Conservation (phyloP, 371 early-diverging fungal genomes). For the Syncephalastrum racemosum region DNA sequence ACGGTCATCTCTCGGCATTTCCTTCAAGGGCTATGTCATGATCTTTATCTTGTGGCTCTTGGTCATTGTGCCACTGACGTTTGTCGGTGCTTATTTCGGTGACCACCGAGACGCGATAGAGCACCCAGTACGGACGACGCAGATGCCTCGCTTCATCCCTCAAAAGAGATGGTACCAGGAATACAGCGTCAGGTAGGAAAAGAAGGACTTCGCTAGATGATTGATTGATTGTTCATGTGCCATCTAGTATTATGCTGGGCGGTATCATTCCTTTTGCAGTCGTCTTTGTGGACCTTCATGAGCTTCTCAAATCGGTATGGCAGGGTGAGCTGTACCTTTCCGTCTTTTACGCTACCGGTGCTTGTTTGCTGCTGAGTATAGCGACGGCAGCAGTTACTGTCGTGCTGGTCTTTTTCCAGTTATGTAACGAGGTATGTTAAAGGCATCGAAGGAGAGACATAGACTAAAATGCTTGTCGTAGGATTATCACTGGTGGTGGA, state of each 20-base stretch:
- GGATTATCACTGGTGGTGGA: conserved; percentile 57
- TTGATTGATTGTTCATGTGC: conserved; percentile 1
- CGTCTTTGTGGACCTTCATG: conserved; percentile 43
- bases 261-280: conserved; percentile 46
- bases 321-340: conserved; percentile 34
- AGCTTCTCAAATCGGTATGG: conserved; percentile 27
- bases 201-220: background rate
- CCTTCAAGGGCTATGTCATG: conserved; percentile 35
- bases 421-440: conserved; percentile 36
- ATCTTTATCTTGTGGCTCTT: conserved; percentile 30
- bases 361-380: conserved; percentile 19
- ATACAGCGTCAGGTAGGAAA: conserved; percentile 26
- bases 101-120: conserved; percentile 37
- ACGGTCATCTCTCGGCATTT: conserved; percentile 43
- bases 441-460: background rate
- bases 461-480: conserved; percentile 1
- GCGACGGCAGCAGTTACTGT: conserved; percentile 30
- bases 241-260: conserved; percentile 22
- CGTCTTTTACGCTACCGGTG: conserved; percentile 13
- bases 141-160: conserved; percentile 46
- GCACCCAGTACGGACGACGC: conserved; percentile 41
- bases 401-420: conserved; percentile 38
- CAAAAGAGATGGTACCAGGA: conserved; percentile 42
- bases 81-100: conserved; percentile 39
- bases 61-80: conserved; percentile 28